A percentile compares a stretch with the other conserved stretches of the same genome.
These are phyloP conservation scores for Beta macrorhiza DNA, from an alignment of 179 eudicot species.

Conservation along the genomic window DNA sequence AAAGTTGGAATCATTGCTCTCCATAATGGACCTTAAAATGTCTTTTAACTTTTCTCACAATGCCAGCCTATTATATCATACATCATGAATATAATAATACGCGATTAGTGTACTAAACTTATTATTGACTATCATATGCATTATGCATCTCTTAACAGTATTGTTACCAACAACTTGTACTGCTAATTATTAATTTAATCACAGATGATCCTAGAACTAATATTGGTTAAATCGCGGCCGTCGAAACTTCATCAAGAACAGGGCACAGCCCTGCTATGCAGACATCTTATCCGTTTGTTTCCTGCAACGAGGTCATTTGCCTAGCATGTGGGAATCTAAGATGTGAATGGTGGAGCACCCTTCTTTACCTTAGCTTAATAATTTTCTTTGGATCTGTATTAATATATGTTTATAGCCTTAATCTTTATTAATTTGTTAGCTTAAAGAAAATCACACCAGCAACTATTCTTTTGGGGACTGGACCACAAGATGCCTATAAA, in stretches of 20 bases:
- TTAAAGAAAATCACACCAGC: slow-evolving; percentile 13
- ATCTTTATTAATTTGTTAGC: slow-evolving; percentile 4
- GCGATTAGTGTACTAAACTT: too few species aligned
- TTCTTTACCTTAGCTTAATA: neutral
- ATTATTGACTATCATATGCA: too few species aligned
- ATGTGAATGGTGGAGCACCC: slow-evolving; percentile 20
- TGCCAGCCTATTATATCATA: slow-evolving; percentile 15
- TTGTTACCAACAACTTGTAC: too few species aligned
- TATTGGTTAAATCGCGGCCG: slow-evolving; percentile 19
- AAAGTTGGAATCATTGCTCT: slow-evolving; percentile 28
- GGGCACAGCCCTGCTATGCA: slow-evolving; percentile 17
- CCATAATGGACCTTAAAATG: slow-evolving; percentile 24
- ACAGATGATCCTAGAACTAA: slow-evolving; percentile 5
- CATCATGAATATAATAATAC: too few species aligned
- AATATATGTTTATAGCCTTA: neutral
- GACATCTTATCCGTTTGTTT: slow-evolving; percentile 44
- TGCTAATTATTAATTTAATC: neutral
- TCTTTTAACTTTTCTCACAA: neutral
- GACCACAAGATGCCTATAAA: slow-evolving; percentile 6
- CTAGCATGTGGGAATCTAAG: slow-evolving; percentile 34
- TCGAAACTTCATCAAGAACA: slow-evolving; percentile 11
- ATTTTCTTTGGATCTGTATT: neutral
- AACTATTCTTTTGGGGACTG: slow-evolving; percentile 21
- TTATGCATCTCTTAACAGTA: too few species aligned
- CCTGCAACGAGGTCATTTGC: slow-evolving; percentile 34